These are phyloP conservation scores for Phlebiopsis gigantea DNA, from an alignment of 768 basidiomycete genomes.

Conservation along the genomic window DNA sequence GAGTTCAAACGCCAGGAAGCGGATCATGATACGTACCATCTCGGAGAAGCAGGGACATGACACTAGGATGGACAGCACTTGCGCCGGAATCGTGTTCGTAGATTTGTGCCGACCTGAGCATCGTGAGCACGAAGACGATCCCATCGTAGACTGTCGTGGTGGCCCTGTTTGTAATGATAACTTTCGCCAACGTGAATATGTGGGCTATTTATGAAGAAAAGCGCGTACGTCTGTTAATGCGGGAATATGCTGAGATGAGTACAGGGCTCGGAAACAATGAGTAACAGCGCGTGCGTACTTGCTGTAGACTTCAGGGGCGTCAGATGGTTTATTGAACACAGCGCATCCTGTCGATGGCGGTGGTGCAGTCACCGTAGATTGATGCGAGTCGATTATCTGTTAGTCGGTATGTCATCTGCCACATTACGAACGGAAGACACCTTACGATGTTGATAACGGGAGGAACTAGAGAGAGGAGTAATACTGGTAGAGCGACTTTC, in stretches of 20 bases:
- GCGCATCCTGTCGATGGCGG: conserved; percentile 17
- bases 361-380: conserved; percentile 10
- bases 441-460: conserved; percentile 11
- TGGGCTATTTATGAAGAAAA: not conserved
- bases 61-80: not conserved
- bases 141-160: conserved; percentile 11
- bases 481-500: conserved; percentile 14
- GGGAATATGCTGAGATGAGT: not conserved
- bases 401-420: not conserved
- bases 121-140: conserved; percentile 13
- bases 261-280: not conserved
- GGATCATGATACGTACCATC: not conserved
- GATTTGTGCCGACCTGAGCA: conserved; percentile 6
- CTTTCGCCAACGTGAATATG: not conserved
- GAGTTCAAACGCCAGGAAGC: not conserved
- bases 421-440: not conserved
- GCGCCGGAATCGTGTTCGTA: not conserved
- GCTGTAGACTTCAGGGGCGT: conserved; percentile 2
- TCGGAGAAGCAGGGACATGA: not conserved
- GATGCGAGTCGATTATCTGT: conserved; percentile 8
- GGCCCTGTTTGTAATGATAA: conserved; percentile 12
- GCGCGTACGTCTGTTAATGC: not conserved
- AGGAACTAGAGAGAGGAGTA: conserved; percentile 14
- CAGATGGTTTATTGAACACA: not conserved
- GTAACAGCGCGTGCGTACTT: conserved; percentile 5